phyloP scores from a whole-genome alignment of 164 flowering plant genomes.

The Liriodendron chinense region DNA sequence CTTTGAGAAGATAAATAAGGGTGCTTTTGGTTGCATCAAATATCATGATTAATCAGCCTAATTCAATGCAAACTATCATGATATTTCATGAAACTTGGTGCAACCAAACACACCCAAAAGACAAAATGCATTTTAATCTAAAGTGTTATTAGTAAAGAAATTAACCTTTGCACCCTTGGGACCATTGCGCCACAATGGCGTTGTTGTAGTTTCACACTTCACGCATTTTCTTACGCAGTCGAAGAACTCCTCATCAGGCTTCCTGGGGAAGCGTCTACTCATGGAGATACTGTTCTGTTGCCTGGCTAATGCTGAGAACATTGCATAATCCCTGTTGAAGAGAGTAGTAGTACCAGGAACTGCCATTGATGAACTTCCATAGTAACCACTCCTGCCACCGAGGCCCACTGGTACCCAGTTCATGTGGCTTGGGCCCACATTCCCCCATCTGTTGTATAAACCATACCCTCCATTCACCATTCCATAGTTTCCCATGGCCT shows the following conservation, averaged over 20 bases:
- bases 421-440: background rate
- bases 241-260: background rate
- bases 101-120: too few species aligned
- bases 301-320: background rate
- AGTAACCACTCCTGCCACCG: background rate
- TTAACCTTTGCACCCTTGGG: conserved; percentile 10
- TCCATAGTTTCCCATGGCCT: background rate
- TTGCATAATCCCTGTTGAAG: background rate
- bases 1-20: background rate
- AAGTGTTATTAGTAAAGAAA: background rate
- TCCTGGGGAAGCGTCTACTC: background rate
- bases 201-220: conserved; percentile 6
- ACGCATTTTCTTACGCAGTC: background rate
- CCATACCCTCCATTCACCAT: background rate
- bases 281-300: background rate
- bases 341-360: background rate
- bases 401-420: background rate
- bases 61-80: background rate
- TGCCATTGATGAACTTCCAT: background rate
- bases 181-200: conserved; percentile 16
- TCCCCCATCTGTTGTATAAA: background rate
- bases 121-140: background rate
- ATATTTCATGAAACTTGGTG: background rate
- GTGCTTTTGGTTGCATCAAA: background rate
- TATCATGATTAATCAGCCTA: background rate